These are phyloP conservation scores for Fallopia convolvulus DNA, from an alignment of 148 eudicot genomes.

Conservation along the genomic window DNA sequence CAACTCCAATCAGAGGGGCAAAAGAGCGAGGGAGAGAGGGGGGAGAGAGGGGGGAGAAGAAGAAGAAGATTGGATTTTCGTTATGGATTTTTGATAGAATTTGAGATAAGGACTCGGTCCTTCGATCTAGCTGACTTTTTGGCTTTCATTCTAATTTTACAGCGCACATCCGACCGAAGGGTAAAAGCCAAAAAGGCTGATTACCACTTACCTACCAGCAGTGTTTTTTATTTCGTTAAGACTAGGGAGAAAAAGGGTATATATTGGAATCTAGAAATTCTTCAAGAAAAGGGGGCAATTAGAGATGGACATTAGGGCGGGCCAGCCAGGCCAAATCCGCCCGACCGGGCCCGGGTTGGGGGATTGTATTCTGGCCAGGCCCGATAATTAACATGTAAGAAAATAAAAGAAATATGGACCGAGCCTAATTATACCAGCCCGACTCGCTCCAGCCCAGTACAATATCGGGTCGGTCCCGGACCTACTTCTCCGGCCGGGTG, in stretches of 20 bases:
- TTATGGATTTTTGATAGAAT: constrained; percentile 3
- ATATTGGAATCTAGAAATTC: too few relatives aligned
- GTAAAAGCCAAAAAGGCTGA: neutral
- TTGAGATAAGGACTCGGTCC: constrained; percentile 8
- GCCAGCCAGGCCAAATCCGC: too few relatives aligned
- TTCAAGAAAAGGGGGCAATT: too few relatives aligned
- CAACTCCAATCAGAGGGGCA: neutral
- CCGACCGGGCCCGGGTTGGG: too few relatives aligned
- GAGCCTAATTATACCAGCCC: too few relatives aligned
- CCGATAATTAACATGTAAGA: too few relatives aligned
- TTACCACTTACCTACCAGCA: neutral
- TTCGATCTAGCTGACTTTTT: constrained; percentile 7
- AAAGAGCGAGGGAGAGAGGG: neutral
- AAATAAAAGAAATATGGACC: too few relatives aligned
- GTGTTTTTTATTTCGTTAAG: neutral
- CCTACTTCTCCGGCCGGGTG: too few relatives aligned
- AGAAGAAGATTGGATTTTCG: neutral
- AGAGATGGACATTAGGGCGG: too few relatives aligned
- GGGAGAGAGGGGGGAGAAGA: constrained; percentile 6
- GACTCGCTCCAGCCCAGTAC: too few relatives aligned
- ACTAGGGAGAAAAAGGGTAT: neutral
- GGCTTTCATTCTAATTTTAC: neutral
- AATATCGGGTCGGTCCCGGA: too few relatives aligned
- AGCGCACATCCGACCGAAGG: neutral
- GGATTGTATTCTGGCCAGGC: too few relatives aligned